Evolutionary conservation across 768 basidiomycete species (phyloP), one percentile per base, ranked within the genome.

Genomic region (Xanthoconium stramineum): DNA sequence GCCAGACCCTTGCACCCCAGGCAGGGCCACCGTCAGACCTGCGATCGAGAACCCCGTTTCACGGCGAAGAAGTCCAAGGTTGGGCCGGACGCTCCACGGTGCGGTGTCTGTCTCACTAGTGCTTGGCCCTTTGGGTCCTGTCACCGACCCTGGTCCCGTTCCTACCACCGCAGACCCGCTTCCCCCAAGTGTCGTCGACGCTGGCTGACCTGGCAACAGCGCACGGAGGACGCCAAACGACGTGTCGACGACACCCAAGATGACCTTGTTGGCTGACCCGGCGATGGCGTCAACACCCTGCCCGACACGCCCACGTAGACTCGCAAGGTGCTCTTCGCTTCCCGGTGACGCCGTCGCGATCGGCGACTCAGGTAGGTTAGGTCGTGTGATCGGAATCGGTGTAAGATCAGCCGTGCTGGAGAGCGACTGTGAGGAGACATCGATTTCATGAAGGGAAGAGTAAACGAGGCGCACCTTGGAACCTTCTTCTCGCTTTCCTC

Each of bases 191-290:
- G 14, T 13, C 33, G 11, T 33, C 6, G 33, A 6, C 1, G 12
- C 30, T 9, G 32, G 61, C 28, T 71, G 67, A 12, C 76, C 76
- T 0, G 82, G 92, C 51, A 95, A 78, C 42, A 94, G 75, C 5
- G 91, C 86, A 17, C 91, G 82, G 15, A 97, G 76, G 59, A 94
- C 89, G 17, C 91, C 89, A 71, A 95, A 94, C 3, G 90, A 91
- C 0, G 91, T 84, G 67, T 96, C 94, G 47, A 96, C 88, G 50
- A 97, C 93, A 24, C 91, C 94, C 6, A 80, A 85, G 50, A 92
- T 72, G 46, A 88, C 83, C 54, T 85, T 83, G 68, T 83, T 85
- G 17, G 94, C 94, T 0, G 89, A 87, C n/a, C 84, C 91, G 0
- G 89, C 83, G 38, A 94, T 83, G 0, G 83, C 83, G 55, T 89